Conservation (phyloP, 306 rosid genomes). For the Astragalus glycyphyllos region DNA sequence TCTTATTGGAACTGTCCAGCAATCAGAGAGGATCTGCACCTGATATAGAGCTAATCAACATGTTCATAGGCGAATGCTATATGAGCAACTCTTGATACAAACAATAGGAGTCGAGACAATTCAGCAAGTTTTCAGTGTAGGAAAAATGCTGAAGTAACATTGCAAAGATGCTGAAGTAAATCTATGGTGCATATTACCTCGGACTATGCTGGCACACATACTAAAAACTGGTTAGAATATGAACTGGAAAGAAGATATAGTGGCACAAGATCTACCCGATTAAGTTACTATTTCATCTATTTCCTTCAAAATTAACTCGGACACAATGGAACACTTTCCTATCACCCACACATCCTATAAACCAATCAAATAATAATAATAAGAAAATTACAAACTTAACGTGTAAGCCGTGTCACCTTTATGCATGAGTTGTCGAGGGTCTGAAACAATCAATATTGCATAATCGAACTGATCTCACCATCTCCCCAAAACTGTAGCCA, state of each 20-base stretch:
- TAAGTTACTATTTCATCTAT: slow-evolving; percentile 51
- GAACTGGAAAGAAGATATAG: slow-evolving; percentile 34
- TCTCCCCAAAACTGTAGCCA: slow-evolving; percentile 83
- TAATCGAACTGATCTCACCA: slow-evolving; percentile 89
- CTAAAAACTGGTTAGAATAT: slow-evolving; percentile 36
- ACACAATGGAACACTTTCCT: slow-evolving; percentile 50
- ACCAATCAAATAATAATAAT: slow-evolving; percentile 65
- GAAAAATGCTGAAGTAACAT: neutral
- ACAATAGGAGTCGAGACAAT: neutral
- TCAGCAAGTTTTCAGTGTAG: neutral
- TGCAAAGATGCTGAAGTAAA: slow-evolving; percentile 10
- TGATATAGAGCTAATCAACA: no score
- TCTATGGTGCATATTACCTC: neutral
- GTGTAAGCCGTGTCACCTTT: slow-evolving; percentile 45
- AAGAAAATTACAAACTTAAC: slow-evolving; percentile 43
- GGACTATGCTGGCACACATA: slow-evolving; percentile 40
- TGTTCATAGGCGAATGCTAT: neutral
- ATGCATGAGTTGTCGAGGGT: slow-evolving; percentile 71
- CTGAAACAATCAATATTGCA: slow-evolving; percentile 95
- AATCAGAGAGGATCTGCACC: no score
- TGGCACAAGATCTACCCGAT: slow-evolving; percentile 46
- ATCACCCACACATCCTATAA: slow-evolving; percentile 48
- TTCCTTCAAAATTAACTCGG: slow-evolving; percentile 40
- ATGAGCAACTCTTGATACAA: neutral
- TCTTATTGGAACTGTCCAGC: no score